Conservation (phyloP, 192 early-diverging fungal genomes). For the Anaeromyces robustus region DNA sequence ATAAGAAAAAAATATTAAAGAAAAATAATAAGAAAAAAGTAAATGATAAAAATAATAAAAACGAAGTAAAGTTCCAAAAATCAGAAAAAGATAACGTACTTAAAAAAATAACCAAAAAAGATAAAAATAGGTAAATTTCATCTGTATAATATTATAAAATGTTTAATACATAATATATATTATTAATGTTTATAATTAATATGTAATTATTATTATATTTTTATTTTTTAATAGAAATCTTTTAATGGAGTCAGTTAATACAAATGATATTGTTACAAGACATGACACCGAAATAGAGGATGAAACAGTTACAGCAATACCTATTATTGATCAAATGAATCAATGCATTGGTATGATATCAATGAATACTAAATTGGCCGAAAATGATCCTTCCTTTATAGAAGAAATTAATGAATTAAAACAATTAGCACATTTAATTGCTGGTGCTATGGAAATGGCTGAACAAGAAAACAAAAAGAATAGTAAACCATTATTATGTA, state of each 20-base stretch:
- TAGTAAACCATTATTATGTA: neutral
- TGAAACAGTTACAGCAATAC: slow-evolving; percentile 9
- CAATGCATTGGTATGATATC: slow-evolving; percentile 17
- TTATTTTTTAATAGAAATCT: neutral
- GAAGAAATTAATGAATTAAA: slow-evolving; percentile 20
- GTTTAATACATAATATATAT: no score
- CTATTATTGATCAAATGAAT: slow-evolving; percentile 13
- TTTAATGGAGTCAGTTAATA: neutral
- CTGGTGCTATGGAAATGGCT: slow-evolving; percentile 4
- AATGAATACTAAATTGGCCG: neutral
- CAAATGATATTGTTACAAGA: neutral
- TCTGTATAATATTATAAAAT: no score
- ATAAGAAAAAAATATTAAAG: neutral
- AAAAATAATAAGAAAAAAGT: neutral
- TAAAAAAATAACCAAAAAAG: neutral
- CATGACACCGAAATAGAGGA: neutral
- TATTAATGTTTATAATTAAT: no score
- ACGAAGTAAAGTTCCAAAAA: neutral
- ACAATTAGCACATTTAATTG: slow-evolving; percentile 8
- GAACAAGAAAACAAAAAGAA: slow-evolving; percentile 10
- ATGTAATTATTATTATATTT: neutral
- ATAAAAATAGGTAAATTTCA: neutral
- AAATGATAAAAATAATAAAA: neutral
- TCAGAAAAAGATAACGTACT: neutral
- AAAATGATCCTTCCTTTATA: neutral